Evolutionary conservation across 2,329 filamentous ascomycete genomes (phyloP).

Genomic region (Alternaria viburni): DNA sequence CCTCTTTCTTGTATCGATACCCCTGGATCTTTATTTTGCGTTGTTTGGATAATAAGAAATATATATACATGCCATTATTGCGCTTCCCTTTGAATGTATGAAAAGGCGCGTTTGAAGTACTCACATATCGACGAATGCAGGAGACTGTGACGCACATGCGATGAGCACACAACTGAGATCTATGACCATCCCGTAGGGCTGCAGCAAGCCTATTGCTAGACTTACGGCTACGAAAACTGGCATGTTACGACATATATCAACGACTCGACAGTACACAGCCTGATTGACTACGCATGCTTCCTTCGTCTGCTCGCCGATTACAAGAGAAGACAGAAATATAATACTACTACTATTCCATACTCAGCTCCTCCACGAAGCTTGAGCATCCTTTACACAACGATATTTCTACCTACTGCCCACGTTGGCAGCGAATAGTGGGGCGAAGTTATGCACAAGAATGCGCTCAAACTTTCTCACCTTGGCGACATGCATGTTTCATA

Average conservation of each 20-base stretch:
- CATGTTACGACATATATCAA: not conserved
- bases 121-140: too few relatives aligned
- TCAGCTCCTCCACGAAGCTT: not conserved
- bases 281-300: not conserved
- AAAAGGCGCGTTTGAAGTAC: not conserved
- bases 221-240: not conserved
- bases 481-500: not conserved
- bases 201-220: not conserved
- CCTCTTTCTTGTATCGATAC: not conserved
- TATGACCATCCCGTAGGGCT: accelerated
- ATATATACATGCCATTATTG: not conserved
- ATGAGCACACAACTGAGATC: not conserved
- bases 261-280: not conserved
- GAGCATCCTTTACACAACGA: not conserved
- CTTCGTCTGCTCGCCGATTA: not conserved
- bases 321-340: not conserved
- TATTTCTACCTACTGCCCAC: not conserved
- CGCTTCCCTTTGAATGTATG: accelerated
- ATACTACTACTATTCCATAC: not conserved
- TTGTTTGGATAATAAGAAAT: not conserved
- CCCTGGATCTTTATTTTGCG: not conserved
- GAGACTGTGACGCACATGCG: not conserved
- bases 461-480: not conserved
- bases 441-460: not conserved
- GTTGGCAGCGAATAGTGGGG: not conserved